Base-by-base conservation (phyloP, 768 basidiomycete species). In the Omphalotus guepiniiformis region DNA sequence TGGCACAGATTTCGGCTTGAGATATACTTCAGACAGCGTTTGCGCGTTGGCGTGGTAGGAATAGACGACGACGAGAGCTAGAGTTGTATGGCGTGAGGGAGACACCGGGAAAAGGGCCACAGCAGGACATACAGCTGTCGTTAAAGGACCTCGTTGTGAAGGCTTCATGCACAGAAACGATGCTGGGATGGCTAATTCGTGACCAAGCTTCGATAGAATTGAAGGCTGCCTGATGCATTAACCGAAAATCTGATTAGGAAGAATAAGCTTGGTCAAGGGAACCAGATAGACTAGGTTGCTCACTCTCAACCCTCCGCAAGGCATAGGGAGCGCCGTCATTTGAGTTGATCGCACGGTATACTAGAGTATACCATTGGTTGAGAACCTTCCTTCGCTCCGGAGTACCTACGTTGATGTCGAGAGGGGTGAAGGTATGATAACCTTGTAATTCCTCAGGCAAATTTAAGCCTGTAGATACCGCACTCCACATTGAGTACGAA, bases 131-230 rank as follows among this genome's bases (percentile, higher is more conserved):
- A 95, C 94, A 98, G 55, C 84, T 85, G 62, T 98, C 96, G 46
- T 83, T 82, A 64, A 99, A 99, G 1, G 88, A 81, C 23, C 85
- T 78, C 0, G 95, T 95, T 0, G 96, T 98, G 69, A 99, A 97
- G 0, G 95, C 96, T 62, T 98, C 96, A 40, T 80, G 77, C 18
- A 98, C 70, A 7, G 79, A 65, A 13, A 95, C 81, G 50, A 99
- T 84, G 53, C 79, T 84, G 1, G 96, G 93, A 67, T 98, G 95
- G 15, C 72, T 77, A 47, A 98, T 72, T 36, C 78, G 73, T 1
- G 82, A 80, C 96, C 96, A 99, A 13, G 80, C 70, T 54, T 96
- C 94, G 38, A 97, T 85, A 7, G 82, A 68, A 11, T 67, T 69
- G 57, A 99, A 94, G 1, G 95, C 93, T 18, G 75, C 70, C 58